Percentiles rank a stretch among this genome's conserved stretches.
Evolutionary conservation across 2,329 filamentous ascomycete genomes (phyloP).

Genomic region (Penicillium sp.): DNA sequence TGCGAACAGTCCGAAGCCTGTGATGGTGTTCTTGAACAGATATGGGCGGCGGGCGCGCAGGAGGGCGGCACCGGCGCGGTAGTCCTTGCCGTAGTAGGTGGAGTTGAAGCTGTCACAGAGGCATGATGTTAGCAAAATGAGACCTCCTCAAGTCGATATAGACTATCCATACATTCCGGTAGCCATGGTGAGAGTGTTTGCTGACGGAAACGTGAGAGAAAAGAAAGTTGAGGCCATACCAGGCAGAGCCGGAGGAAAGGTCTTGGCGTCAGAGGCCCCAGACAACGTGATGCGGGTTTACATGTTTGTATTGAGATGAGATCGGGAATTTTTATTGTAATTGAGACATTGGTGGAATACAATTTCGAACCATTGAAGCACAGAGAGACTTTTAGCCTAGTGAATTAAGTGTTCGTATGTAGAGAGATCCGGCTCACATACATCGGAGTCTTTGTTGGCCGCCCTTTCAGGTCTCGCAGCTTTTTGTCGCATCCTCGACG

Average conservation of each 20-base stretch:
- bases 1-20: slow-evolving; percentile 70
- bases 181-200: slow-evolving; percentile 18
- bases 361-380: neutral
- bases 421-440: neutral
- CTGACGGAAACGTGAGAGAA: neutral
- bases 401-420: neutral
- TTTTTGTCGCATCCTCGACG: slow-evolving; percentile 11
- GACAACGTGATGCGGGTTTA: slow-evolving; percentile 6
- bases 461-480: slow-evolving; percentile 16
- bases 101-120: slow-evolving; percentile 56
- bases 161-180: slow-evolving; percentile 23
- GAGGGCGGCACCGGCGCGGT: slow-evolving; percentile 81
- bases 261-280: slow-evolving; percentile 19
- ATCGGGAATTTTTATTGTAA: neutral
- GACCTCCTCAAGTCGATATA: neutral
- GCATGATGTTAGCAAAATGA: slow-evolving; percentile 3
- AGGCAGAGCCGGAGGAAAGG: slow-evolving; percentile 16
- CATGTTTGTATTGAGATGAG: neutral
- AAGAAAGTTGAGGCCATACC: slow-evolving; percentile 10
- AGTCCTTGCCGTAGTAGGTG: slow-evolving; percentile 88
- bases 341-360: neutral
- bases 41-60: slow-evolving; percentile 90
- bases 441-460: slow-evolving; percentile 7
- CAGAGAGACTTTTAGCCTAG: neutral
- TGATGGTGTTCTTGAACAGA: slow-evolving; percentile 81